Conservation (phyloP, 177 flowering plant genomes). For the Vitis hybrid region DNA sequence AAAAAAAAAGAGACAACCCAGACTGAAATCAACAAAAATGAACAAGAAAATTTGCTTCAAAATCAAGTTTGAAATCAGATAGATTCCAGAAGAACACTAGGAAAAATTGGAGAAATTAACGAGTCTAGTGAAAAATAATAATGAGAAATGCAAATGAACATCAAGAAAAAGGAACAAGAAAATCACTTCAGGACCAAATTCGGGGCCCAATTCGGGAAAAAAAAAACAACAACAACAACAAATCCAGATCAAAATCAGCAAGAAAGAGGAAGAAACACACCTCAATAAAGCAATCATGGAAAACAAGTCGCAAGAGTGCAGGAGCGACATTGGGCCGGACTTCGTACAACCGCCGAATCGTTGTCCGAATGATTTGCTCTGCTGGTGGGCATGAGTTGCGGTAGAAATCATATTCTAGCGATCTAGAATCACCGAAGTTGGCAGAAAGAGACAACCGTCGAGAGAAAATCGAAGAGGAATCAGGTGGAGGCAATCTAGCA, state of each 20-base stretch:
- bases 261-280: slow-evolving; percentile 19
- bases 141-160: no score
- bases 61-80: background rate
- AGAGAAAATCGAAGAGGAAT: background rate
- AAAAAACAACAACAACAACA: background rate
- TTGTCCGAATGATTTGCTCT: slow-evolving; percentile 31
- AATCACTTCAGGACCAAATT: no score
- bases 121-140: background rate
- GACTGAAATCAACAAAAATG: background rate
- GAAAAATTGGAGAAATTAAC: background rate
- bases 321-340: slow-evolving; percentile 37
- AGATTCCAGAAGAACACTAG: background rate
- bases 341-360: slow-evolving; percentile 19
- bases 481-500: background rate
- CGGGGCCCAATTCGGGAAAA: background rate
- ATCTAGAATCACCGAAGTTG: background rate
- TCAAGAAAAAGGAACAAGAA: no score
- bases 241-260: background rate
- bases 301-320: slow-evolving; percentile 48
- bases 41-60: background rate
- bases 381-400: slow-evolving; percentile 48
- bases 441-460: background rate
- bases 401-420: slow-evolving; percentile 53
- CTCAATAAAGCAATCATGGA: slow-evolving; percentile 72
- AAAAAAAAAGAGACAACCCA: background rate